Percentiles rank a stretch among this genome's conserved stretches.
Conservation (phyloP, 768 basidiomycete genomes). For the Russula earlei region DNA sequence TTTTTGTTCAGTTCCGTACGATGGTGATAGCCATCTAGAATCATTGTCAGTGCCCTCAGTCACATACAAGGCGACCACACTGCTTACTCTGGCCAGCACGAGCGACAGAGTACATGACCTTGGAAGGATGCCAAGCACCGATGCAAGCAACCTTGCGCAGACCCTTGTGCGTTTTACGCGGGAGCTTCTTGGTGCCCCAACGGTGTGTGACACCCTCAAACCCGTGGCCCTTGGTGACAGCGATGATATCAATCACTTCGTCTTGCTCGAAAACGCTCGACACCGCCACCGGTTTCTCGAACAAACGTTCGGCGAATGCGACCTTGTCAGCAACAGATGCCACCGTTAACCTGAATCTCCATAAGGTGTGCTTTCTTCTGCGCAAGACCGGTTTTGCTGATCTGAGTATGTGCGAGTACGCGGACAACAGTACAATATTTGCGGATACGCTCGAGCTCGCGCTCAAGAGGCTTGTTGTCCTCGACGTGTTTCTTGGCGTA, state of each 20-base stretch:
- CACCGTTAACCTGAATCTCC: conserved; percentile 99
- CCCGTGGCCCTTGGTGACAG: conserved; percentile 98
- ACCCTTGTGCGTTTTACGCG: conserved; percentile 99
- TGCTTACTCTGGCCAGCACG: conserved; percentile 97
- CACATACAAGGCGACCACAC: conserved; percentile 1
- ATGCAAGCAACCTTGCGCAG: conserved; percentile 99
- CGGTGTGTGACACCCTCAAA: conserved; percentile 99
- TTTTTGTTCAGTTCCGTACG: conserved; percentile 99
- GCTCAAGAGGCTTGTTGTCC: conserved; percentile 79
- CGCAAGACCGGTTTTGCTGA: conserved; percentile 92
- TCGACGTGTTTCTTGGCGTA: conserved; percentile 99
- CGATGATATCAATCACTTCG: conserved; percentile 93
- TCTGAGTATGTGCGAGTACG: conserved; percentile 97
- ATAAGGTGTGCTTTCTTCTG: conserved; percentile 99
- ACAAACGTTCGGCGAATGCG: conserved; percentile 84
- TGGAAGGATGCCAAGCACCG: conserved; percentile 96
- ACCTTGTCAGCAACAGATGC: conserved; percentile 94
- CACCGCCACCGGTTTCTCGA: conserved; percentile 93
- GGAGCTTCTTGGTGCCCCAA: conserved; percentile 99
- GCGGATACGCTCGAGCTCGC: conserved; percentile 98
- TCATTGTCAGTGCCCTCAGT: conserved; percentile 4
- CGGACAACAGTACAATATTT: conserved; percentile 99
- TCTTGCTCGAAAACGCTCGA: conserved; percentile 88
- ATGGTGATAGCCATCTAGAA: conserved; percentile 84
- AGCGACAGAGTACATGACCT: conserved; percentile 99